These are phyloP conservation scores for Coemansia sp. DNA, from an alignment of 192 early-diverging fungal genomes.

Conservation along the genomic window DNA sequence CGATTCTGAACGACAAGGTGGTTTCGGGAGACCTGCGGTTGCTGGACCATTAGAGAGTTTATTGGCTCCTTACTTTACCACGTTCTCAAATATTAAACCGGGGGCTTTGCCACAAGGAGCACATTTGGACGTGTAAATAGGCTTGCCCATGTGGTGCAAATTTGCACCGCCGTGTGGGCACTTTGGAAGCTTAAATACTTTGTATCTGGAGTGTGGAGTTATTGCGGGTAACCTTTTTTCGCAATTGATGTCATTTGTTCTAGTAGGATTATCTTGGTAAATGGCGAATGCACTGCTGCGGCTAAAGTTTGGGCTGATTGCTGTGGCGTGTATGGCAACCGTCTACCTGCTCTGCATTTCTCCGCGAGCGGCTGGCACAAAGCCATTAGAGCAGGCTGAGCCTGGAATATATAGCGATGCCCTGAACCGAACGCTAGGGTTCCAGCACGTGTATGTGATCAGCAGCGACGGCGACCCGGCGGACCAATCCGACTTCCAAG, in stretches of 20 bases:
- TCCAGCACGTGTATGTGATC: slow-evolving; percentile 22
- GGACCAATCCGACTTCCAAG: slow-evolving; percentile 7
- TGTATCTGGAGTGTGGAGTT: too few species aligned
- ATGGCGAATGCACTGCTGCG: background rate
- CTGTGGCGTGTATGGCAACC: background rate
- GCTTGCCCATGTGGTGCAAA: too few species aligned
- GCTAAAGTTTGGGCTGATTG: background rate
- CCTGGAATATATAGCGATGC: slow-evolving; percentile 7
- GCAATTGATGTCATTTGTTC: background rate
- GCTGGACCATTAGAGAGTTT: slow-evolving; percentile 72
- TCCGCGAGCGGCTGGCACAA: background rate
- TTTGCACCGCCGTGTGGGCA: too few species aligned
- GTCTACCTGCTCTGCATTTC: background rate
- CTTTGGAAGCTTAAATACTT: too few species aligned
- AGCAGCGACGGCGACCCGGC: background rate
- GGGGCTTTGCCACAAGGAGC: too few species aligned
- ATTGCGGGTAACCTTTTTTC: background rate
- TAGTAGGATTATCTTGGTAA: too few species aligned
- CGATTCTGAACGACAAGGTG: slow-evolving; percentile 97
- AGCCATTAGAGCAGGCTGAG: background rate
- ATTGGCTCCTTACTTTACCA: too few species aligned
- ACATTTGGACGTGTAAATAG: too few species aligned
- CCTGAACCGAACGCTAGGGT: slow-evolving; percentile 27
- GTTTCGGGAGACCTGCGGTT: slow-evolving; percentile 93
- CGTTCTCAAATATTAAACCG: too few species aligned